Base-by-base conservation (phyloP, 345 rosid species). In the Excoecaria agallocha region DNA sequence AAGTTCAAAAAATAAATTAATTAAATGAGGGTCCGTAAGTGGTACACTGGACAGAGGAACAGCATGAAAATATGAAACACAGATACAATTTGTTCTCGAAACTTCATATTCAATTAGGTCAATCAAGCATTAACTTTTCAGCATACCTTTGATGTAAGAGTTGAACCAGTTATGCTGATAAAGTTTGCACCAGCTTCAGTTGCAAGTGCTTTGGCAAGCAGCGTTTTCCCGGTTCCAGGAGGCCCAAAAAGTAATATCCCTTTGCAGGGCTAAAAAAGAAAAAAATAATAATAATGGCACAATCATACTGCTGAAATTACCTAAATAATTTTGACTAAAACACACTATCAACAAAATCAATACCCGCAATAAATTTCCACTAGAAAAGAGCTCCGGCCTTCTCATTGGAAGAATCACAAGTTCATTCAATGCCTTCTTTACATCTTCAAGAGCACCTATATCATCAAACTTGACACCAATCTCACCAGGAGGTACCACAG, bases 171-270 rank as follows among this genome's bases (percentile, higher is more conserved):
- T 80, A 95, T 89, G 86, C 94, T 93, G 71, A 95, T 91, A 84
- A 95, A 95, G 81, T 95, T 95, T 38, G 97, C 98, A 68, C 97
- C 93, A 1, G 98, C 98, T 83, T 96, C 99, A 61, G 98, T 96
- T 30, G 99, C 99, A 76, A 96, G 89, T 6, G 97, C 98, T 85
- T 93, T 96, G 52, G 97, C 99, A 74, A 93, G 92, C 67, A 95
- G 89, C 24, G 99, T 93, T 82, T 95, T 95, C 81, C 98, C 99
- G 62, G 99, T 95, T 81, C 99, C 99, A 82, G 99, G 99, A 83
- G 99, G 99, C 74, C 99, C 99, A 83, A 95, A 95, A 41, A 95
- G 94, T 78, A 93, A 85, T 80, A 95, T 89, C 64, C 98, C 99
- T 90, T 93, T 95, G 86, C 99, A 93, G 6, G 98, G 98, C 99